Evolutionary conservation across 2,329 filamentous ascomycete species (phyloP).

Genomic region (Aurifilum marmelostoma): DNA sequence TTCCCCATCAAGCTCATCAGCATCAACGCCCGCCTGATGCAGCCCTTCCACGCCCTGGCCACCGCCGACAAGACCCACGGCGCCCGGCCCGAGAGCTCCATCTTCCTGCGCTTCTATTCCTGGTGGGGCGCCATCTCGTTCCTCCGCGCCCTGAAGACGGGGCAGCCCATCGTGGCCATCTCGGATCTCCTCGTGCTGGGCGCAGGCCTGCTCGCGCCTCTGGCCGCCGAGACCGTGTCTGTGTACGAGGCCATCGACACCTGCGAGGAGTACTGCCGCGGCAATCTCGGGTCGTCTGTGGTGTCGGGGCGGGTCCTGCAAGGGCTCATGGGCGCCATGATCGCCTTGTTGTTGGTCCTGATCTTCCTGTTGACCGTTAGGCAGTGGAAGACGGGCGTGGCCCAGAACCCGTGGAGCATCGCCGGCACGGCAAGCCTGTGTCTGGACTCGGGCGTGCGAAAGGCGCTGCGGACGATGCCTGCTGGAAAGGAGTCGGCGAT

Average conservation of each 20-base stretch:
- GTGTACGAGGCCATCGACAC: constrained; percentile 15
- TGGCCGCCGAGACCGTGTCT: constrained; percentile 20
- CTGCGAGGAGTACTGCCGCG: constrained; percentile 3
- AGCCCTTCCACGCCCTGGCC: constrained; percentile 28
- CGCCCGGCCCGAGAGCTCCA: constrained; percentile 1
- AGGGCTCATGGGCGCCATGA: constrained; percentile 37
- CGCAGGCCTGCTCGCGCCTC: constrained; percentile 17
- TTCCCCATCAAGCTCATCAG: constrained; percentile 25
- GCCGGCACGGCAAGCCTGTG: constrained; percentile 37
- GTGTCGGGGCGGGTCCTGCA: constrained; percentile 26
- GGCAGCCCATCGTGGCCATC: constrained; percentile 22
- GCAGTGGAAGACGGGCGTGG: constrained; percentile 39
- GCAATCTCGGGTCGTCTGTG: constrained; percentile 15
- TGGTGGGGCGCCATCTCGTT: constrained; percentile 14
- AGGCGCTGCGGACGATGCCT: not conserved
- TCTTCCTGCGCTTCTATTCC: constrained; percentile 20
- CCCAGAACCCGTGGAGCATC: constrained; percentile 43
- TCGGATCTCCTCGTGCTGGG: constrained; percentile 23
- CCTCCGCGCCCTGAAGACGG: constrained; percentile 2
- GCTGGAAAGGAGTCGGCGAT: constrained; percentile 6
- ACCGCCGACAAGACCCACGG: not conserved
- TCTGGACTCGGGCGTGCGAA: constrained; percentile 32
- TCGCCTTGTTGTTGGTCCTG: constrained; percentile 31
- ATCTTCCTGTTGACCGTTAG: constrained; percentile 34
- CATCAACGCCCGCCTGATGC: constrained; percentile 27